Conservation (phyloP, 176 grass and related monocot species). For the Bolboschoenus planiculmis region DNA sequence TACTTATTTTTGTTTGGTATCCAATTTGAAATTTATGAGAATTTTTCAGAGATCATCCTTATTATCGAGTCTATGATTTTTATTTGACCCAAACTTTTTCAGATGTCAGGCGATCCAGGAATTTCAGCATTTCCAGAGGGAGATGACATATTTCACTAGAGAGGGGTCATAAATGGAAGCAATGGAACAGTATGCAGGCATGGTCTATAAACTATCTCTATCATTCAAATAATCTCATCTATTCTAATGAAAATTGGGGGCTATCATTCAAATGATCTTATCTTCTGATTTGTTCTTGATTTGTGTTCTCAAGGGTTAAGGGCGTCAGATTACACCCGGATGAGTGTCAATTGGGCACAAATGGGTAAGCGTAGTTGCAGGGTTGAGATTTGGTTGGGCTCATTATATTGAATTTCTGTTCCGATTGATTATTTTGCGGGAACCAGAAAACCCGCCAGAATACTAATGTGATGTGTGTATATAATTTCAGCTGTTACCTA, state of each 20-base stretch:
- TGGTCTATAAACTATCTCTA: constrained; percentile 74
- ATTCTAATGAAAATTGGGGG: too few relatives aligned
- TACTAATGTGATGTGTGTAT: not conserved
- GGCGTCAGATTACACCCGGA: too few relatives aligned
- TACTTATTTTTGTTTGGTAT: too few relatives aligned
- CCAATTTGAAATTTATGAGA: not conserved
- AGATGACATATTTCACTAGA: constrained; percentile 88
- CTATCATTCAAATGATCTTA: too few relatives aligned
- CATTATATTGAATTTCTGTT: too few relatives aligned
- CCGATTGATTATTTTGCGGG: too few relatives aligned
- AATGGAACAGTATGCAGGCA: constrained; percentile 66
- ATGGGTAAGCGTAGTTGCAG: not conserved
- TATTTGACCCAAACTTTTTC: not conserved
- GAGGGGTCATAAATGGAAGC: constrained; percentile 73
- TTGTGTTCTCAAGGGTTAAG: too few relatives aligned
- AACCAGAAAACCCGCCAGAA: too few relatives aligned
- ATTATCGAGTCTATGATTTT: not conserved
- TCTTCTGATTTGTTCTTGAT: too few relatives aligned
- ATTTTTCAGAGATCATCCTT: too few relatives aligned
- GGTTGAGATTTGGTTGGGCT: not conserved
- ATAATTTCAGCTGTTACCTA: constrained; percentile 75
- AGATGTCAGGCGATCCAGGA: constrained; percentile 82
- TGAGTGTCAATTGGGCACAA: not conserved
- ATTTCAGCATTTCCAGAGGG: constrained; percentile 88
- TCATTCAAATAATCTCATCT: too few relatives aligned